These are phyloP conservation scores for Triticum urartu DNA, from an alignment of 176 grass and related monocot genomes.

Conservation along the genomic window DNA sequence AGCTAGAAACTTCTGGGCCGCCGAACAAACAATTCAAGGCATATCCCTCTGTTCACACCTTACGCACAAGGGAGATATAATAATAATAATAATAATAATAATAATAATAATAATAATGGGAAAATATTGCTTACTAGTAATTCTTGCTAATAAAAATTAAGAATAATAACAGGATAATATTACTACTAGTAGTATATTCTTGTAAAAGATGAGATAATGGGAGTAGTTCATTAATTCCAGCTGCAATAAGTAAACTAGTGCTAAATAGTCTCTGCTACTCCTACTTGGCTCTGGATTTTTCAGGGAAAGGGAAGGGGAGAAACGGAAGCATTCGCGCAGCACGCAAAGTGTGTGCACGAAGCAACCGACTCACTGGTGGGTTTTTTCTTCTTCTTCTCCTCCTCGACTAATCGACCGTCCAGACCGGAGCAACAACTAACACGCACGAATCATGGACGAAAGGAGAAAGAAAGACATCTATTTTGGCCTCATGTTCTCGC, in stretches of 20 bases:
- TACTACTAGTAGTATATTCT: not conserved
- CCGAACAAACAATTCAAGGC: slow-evolving; percentile 42
- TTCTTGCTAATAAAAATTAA: too few relatives aligned
- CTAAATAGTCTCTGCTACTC: not conserved
- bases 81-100: not conserved
- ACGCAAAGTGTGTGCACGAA: slow-evolving; percentile 14
- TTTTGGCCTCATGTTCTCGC: not conserved
- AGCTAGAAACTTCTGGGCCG: slow-evolving; percentile 10
- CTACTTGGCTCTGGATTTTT: slow-evolving; percentile 2
- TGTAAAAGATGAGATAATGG: not conserved
- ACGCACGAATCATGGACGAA: not conserved
- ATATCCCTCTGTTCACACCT: slow-evolving; percentile 42
- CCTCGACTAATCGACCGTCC: not conserved
- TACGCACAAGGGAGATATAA: not conserved
- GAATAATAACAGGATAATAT: not conserved
- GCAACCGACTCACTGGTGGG: not conserved
- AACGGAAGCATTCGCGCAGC: slow-evolving; percentile 6
- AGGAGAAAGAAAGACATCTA: not conserved
- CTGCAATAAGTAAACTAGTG: slow-evolving; percentile 18
- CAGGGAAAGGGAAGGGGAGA: not conserved
- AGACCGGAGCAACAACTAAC: not conserved
- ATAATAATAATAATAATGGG: not conserved
- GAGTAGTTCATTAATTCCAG: slow-evolving; percentile 29
- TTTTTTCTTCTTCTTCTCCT: not conserved
- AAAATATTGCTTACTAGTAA: not conserved